Base-by-base conservation (phyloP, 805 yeast genomes). In the Cyberlindnera meyerae region DNA sequence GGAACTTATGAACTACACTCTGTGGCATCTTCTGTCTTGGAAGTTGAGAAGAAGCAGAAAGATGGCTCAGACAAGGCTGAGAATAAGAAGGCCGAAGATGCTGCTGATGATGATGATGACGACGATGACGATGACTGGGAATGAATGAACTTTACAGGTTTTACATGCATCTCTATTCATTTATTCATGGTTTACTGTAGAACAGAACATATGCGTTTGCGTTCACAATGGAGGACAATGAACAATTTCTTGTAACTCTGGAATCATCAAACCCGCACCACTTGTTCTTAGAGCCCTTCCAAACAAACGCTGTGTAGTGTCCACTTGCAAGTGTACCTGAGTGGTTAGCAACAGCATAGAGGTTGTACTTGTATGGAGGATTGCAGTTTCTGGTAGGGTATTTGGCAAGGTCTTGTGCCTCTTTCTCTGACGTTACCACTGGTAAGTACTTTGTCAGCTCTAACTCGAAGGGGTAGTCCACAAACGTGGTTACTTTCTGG, bases 211-310 rank as follows among this genome's bases (percentile, higher is more conserved):
- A 88, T 5, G 95, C 96, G 58, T 82, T 82, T 33, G 71, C 65
- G 46, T 82, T 82, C 31, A 83, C 63, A 12, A 83, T 87, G 27
- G 73, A 72, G 25, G 57, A 63, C 8, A 62, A 55, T 14, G 68
- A 63, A 39, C 76, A 72, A 28, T 72, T 68, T 36, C 65, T 71
- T 18, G 73, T 65, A n/a, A 82, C 79, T 37, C 70, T 73, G 0
- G 84, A 71, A 57, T 88, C 96, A 58, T 88, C 96, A 58, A 80
- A 88, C 43, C 78, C 75, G 50, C 84, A 77, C 96, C 96, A 88
- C 2, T 34, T 43, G 37, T 65, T 63, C 27, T 53, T 60, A 15
- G 57, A 55, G 18, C 77, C 78, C 51, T 85, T 85, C 53, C 77
- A 64, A 5, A 85, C 90, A 53, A 68, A 84, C 1, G 95, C 65